Conservation (phyloP, 768 basidiomycete genomes). For the Mycena haematopus region DNA sequence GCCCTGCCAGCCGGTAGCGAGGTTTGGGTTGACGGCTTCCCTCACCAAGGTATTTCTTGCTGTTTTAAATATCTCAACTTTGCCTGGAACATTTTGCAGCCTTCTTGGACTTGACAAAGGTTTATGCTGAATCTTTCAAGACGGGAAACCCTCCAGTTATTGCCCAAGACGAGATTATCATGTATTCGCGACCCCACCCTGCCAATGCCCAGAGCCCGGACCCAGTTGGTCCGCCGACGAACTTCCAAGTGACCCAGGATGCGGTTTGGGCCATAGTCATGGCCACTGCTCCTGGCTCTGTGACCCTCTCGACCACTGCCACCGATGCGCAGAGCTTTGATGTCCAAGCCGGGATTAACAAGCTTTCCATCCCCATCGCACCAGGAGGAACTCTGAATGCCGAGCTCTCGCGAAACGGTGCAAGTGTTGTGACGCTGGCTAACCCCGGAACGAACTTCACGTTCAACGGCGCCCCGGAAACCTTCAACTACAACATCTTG, state of each 20-base stretch:
- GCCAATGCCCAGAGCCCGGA: conserved; percentile 60
- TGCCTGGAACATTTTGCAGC: conserved; percentile 39
- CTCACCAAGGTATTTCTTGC: conserved; percentile 51
- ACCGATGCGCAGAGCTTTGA: conserved; percentile 49
- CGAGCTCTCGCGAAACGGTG: conserved; percentile 55
- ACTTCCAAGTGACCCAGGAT: conserved; percentile 66
- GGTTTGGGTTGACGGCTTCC: conserved; percentile 73
- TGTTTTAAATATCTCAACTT: conserved; percentile 16
- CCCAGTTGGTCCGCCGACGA: conserved; percentile 59
- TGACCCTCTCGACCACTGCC: conserved; percentile 60
- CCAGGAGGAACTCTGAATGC: conserved; percentile 59
- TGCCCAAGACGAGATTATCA: conserved; percentile 63
- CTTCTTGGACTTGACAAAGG: conserved; percentile 69
- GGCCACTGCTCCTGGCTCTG: conserved; percentile 59
- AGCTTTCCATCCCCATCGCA: conserved; percentile 63
- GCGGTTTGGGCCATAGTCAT: conserved; percentile 74
- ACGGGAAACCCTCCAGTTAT: conserved; percentile 66
- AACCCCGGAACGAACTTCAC: conserved; percentile 52
- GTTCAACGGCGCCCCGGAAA: conserved; percentile 58
- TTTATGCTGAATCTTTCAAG: conserved; percentile 77
- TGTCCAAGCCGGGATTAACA: conserved; percentile 64
- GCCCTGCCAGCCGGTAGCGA: conserved; percentile 71
- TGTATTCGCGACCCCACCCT: conserved; percentile 77
- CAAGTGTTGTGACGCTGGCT: conserved; percentile 50
- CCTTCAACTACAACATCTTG: conserved; percentile 78